phyloP scores from a whole-genome alignment of 1,139 yeast species.

The Taiozyma onychis region DNA sequence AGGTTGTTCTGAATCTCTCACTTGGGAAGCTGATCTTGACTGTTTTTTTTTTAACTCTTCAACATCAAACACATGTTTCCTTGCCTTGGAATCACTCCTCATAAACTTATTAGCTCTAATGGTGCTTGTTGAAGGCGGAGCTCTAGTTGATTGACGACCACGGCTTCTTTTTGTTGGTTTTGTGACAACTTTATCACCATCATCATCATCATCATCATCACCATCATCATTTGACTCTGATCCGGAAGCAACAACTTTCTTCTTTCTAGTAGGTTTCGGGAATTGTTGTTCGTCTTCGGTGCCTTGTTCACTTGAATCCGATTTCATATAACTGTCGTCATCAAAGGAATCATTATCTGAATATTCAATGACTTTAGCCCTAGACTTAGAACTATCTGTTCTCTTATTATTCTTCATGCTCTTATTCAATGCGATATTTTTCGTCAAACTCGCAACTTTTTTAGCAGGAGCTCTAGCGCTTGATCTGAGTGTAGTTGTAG shows the following conservation, averaged over 20 bases:
- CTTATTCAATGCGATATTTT: conserved; percentile 7
- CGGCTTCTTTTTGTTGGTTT: neutral
- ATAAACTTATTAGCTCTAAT: neutral
- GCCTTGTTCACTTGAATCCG: neutral
- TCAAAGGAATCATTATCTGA: neutral
- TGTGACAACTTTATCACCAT: neutral
- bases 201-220: neutral
- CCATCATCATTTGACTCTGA: neutral
- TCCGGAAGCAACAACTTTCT: neutral
- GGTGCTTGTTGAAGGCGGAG: neutral
- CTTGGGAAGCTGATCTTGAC: conserved; percentile 15
- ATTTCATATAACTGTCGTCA: neutral
- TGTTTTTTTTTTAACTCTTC: conserved; percentile 14
- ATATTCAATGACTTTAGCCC: neutral
- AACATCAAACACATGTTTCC: conserved; percentile 16
- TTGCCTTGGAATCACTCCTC: neutral
- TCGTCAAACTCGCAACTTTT: conserved; percentile 8
- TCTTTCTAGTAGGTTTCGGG: neutral
- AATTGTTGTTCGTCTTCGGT: neutral
- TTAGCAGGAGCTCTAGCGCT: conserved; percentile 3
- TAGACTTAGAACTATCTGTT: neutral
- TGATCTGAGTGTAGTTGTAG: conserved; percentile 1
- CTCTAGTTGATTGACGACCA: neutral
- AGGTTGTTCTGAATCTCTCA: conserved; percentile 11
- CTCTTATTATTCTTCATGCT: neutral